Percentiles rank a stretch among this genome's conserved stretches.
These are phyloP conservation scores for Aspergillus biplanus DNA, from an alignment of 495 filamentous ascomycete genomes.

Conservation along the genomic window DNA sequence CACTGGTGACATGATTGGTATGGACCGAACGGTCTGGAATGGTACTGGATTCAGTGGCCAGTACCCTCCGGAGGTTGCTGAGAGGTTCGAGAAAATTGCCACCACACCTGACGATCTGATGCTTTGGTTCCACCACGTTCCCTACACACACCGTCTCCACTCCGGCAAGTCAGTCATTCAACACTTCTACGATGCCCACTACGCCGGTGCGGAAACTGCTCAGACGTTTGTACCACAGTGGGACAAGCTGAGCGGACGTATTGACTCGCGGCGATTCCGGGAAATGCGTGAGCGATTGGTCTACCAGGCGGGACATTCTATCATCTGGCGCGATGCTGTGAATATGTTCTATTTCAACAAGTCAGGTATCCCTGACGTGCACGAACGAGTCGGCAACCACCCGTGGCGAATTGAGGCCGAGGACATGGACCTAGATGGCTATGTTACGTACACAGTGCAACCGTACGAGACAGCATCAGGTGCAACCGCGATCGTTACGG, in stretches of 20 bases:
- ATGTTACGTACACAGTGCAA: constrained; percentile 53
- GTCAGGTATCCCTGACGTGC: constrained; percentile 58
- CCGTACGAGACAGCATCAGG: constrained; percentile 59
- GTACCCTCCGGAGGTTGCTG: constrained; percentile 63
- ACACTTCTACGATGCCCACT: constrained; percentile 76
- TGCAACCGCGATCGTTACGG: constrained; percentile 49
- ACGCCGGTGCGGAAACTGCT: constrained; percentile 61
- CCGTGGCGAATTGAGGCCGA: constrained; percentile 68
- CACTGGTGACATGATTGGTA: constrained; percentile 60
- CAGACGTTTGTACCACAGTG: constrained; percentile 60
- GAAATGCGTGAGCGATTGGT: constrained; percentile 57
- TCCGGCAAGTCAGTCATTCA: constrained; percentile 73
- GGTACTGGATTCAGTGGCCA: constrained; percentile 68
- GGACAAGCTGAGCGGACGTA: constrained; percentile 54
- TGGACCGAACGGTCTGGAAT: constrained; percentile 71
- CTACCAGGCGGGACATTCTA: constrained; percentile 70
- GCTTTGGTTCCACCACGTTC: constrained; percentile 78
- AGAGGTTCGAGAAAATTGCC: constrained; percentile 59
- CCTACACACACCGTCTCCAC: constrained; percentile 65
- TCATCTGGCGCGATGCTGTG: constrained; percentile 71
- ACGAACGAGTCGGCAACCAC: constrained; percentile 59
- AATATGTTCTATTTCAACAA: constrained; percentile 61
- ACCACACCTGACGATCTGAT: constrained; percentile 71
- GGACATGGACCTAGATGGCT: constrained; percentile 59
- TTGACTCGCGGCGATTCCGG: constrained; percentile 51